phyloP scores from a whole-genome alignment of 805 yeast species.

The Metschnikowia proteae region DNA sequence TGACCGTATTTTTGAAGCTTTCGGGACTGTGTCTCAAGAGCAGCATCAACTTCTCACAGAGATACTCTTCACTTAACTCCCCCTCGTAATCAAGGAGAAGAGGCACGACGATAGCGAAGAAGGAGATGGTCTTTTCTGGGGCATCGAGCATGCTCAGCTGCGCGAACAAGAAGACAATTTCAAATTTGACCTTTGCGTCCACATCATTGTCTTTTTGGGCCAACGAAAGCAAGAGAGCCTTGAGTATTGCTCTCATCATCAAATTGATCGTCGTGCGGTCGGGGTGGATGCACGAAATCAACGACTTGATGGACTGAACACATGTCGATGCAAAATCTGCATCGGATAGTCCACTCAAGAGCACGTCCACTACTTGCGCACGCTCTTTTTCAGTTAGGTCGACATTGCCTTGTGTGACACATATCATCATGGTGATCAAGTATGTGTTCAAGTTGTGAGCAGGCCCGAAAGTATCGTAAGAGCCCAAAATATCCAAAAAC shows the following conservation, averaged over 20 bases:
- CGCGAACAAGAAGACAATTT: conserved; percentile 46
- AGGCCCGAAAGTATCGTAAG: conserved; percentile 1
- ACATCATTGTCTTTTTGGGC: conserved; percentile 15
- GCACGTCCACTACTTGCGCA: conserved; percentile 18
- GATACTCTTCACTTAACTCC: conserved; percentile 31
- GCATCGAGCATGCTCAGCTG: conserved; percentile 27
- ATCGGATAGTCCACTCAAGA: conserved; percentile 23
- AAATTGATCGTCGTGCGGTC: conserved; percentile 31
- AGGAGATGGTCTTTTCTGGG: conserved; percentile 26
- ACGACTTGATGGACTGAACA: conserved; percentile 57
- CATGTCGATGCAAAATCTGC: conserved; percentile 27
- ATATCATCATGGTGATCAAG: conserved; percentile 32
- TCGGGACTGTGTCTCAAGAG: conserved; percentile 44
- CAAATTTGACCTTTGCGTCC: conserved; percentile 40
- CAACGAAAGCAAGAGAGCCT: conserved; percentile 31
- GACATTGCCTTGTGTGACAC: conserved; percentile 35
- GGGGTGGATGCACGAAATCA: conserved; percentile 39
- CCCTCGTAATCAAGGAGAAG: conserved; percentile 30
- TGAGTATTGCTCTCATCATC: conserved; percentile 45
- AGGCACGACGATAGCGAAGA: conserved; percentile 35
- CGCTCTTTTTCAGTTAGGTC: conserved; percentile 24
- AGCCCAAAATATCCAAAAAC: conserved; percentile 18
- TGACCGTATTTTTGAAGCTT: conserved; percentile 48
- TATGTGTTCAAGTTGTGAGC: conserved; percentile 20
- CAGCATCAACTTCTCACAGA: conserved; percentile 45